Percentiles rank a stretch among this genome's conserved stretches.
Conservation (phyloP, 306 rosid genomes). For the Carpinus fangiana region DNA sequence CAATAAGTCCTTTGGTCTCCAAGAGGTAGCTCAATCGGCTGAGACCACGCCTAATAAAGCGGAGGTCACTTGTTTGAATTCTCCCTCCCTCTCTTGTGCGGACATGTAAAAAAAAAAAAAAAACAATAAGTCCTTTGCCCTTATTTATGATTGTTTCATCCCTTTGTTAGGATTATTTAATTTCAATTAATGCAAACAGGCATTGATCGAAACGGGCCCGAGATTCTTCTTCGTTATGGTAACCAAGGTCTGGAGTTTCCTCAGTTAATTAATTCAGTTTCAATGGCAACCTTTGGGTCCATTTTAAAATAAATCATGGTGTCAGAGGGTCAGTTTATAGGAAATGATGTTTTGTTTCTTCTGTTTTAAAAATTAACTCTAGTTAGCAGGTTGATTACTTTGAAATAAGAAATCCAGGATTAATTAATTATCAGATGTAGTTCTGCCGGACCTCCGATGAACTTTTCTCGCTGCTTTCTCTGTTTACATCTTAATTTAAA, state of each 20-base stretch:
- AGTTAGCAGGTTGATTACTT: background rate
- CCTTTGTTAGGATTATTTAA: background rate
- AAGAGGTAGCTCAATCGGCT: too few species aligned
- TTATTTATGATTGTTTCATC: too few species aligned
- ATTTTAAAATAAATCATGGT: background rate
- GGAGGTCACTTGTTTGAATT: too few species aligned
- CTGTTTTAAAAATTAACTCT: background rate
- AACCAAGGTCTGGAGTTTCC: background rate
- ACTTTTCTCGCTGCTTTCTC: too few species aligned
- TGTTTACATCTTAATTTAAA: too few species aligned
- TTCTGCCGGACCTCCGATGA: too few species aligned
- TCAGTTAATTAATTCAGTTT: background rate
- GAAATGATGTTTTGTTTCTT: conserved; percentile 26
- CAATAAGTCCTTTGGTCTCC: too few species aligned
- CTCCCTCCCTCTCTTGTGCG: too few species aligned
- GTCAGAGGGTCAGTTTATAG: background rate
- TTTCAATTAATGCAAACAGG: background rate
- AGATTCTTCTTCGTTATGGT: background rate
- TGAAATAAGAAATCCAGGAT: background rate
- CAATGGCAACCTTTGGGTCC: conserved; percentile 9
- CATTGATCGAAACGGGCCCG: background rate
- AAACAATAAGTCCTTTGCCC: too few species aligned
- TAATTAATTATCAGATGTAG: background rate
- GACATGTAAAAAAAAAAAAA: too few species aligned
- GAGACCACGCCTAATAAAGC: too few species aligned